phyloP scores from a whole-genome alignment of 148 eudicot genomes.

The Rhododendron ovatum region DNA sequence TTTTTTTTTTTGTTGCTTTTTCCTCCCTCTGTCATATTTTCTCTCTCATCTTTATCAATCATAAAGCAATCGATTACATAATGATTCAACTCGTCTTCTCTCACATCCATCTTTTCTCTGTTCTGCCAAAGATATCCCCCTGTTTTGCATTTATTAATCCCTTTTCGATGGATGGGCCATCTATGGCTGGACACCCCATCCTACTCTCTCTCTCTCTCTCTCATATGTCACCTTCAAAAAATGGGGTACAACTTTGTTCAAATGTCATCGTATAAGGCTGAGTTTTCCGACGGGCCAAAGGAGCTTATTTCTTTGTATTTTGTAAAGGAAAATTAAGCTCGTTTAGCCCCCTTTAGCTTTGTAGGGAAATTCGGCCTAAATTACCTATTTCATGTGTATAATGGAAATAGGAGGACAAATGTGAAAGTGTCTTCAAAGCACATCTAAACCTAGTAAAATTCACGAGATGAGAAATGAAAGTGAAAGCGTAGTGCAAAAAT shows the following conservation, averaged over 20 bases:
- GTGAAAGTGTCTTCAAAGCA: too few species aligned
- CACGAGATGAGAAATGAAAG: too few species aligned
- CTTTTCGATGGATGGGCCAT: constrained; percentile 33
- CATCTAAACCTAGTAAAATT: too few species aligned
- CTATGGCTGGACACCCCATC: constrained; percentile 7
- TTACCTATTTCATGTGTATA: too few species aligned
- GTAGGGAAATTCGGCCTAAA: too few species aligned
- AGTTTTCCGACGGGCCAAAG: too few species aligned
- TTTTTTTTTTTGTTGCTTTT: neutral
- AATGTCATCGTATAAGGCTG: constrained; percentile 12
- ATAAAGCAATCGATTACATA: constrained; percentile 48
- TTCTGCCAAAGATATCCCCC: constrained; percentile 21
- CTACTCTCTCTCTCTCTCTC: constrained; percentile 5
- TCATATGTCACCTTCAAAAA: constrained; percentile 14
- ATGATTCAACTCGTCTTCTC: constrained; percentile 26
- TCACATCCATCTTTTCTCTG: constrained; percentile 33
- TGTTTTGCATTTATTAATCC: constrained; percentile 25
- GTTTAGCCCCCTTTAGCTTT: too few species aligned
- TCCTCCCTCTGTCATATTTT: neutral
- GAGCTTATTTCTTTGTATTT: too few species aligned
- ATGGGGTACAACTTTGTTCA: constrained; percentile 9
- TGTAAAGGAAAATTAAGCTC: too few species aligned
- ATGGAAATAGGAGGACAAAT: too few species aligned
- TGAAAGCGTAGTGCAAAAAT: too few species aligned
- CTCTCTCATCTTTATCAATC: constrained; percentile 23